A percentile compares a stretch with the other conserved stretches of the same genome.
These are phyloP conservation scores for Chenopodium album DNA, from an alignment of 148 eudicot species.

Conservation along the genomic window DNA sequence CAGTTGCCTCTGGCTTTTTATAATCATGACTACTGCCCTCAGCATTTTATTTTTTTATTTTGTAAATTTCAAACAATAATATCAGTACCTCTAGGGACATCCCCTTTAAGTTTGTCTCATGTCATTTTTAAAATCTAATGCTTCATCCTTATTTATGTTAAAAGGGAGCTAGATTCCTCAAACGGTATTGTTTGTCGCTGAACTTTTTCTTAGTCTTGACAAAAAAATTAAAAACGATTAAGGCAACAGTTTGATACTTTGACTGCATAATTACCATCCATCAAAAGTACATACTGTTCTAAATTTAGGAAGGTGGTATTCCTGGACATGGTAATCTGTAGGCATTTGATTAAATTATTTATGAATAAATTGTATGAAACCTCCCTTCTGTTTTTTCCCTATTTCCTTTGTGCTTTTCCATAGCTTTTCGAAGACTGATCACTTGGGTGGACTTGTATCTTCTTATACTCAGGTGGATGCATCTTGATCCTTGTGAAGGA, in stretches of 20 bases:
- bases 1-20: neutral
- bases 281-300: neutral
- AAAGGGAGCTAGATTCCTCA: neutral
- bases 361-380: neutral
- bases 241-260: no score
- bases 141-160: neutral
- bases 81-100: neutral
- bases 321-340: neutral
- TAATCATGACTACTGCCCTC: neutral
- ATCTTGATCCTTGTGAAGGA: conserved; percentile 98
- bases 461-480: conserved; percentile 77
- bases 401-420: neutral
- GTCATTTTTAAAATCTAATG: neutral
- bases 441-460: conserved; percentile 8
- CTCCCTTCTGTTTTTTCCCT: neutral
- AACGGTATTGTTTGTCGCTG: neutral
- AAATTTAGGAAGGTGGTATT: neutral
- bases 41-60: neutral
- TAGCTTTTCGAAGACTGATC: conserved; percentile 7
- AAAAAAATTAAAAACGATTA: no score
- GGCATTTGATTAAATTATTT: neutral
- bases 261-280: neutral
- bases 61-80: neutral
- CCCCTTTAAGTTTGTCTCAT: neutral
- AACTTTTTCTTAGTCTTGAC: neutral